Percentiles rank a stretch among this genome's conserved stretches.
Conservation (phyloP, 257 asterid genomes). For the Scutellaria barbata region DNA sequence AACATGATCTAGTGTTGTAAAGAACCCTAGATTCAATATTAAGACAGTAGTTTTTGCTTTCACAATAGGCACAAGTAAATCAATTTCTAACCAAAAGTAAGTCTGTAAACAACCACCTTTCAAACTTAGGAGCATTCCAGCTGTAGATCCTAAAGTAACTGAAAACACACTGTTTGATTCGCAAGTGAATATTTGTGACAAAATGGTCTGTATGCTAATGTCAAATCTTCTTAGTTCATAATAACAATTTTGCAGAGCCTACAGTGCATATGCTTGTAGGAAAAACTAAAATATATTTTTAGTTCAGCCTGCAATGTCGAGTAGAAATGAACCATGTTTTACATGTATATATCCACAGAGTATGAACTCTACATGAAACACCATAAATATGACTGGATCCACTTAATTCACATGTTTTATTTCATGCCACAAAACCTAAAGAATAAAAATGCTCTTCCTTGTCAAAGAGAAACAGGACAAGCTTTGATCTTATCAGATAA, state of each 20-base stretch:
- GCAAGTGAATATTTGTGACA: no score
- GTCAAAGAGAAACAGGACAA: slow-evolving; percentile 13
- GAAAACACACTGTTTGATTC: no score
- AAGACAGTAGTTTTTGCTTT: no score
- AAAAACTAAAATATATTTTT: neutral
- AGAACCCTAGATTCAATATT: neutral
- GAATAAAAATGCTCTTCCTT: neutral
- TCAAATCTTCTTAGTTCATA: no score
- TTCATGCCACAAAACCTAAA: slow-evolving; percentile 1
- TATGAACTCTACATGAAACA: slow-evolving; percentile 1
- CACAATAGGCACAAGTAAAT: no score
- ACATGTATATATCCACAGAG: slow-evolving; percentile 10
- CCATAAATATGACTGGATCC: neutral
- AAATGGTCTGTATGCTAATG: no score
- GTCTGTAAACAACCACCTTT: no score
- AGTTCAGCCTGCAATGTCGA: neutral
- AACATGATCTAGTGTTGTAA: neutral
- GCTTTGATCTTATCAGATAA: neutral
- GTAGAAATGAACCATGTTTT: neutral
- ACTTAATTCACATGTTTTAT: slow-evolving; percentile 1
- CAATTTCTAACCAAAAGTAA: no score
- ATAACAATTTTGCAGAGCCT: neutral
- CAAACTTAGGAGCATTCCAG: no score
- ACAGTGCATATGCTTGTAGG: neutral
- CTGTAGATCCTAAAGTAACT: no score